These are phyloP conservation scores for Dendrothele bispora DNA, from an alignment of 768 basidiomycete species.

Conservation along the genomic window DNA sequence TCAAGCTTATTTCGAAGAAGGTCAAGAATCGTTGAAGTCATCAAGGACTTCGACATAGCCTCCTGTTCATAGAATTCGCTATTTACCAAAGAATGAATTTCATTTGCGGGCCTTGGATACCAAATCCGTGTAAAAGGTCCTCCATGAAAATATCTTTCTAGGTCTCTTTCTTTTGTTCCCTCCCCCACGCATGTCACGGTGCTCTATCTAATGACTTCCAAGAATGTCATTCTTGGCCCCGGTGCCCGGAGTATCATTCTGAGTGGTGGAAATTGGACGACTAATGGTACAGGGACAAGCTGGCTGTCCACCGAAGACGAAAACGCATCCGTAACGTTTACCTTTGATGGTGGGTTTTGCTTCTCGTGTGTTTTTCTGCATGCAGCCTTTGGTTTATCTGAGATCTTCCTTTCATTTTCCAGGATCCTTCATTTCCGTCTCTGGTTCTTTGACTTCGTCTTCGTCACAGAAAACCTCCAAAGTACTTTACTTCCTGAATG, in stretches of 20 bases:
- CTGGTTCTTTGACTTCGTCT: conserved; percentile 6
- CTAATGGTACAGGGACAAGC: not conserved
- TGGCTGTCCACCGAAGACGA: conserved; percentile 11
- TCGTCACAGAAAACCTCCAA: not conserved
- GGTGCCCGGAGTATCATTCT: not conserved
- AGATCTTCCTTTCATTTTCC: not conserved
- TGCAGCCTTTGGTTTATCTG: not conserved
- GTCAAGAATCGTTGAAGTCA: too few species aligned
- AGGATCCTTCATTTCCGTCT: conserved; percentile 16
- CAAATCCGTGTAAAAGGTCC: too few species aligned
- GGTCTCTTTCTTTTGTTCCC: not conserved
- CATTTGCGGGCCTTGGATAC: too few species aligned
- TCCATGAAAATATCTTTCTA: too few species aligned
- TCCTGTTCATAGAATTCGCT: too few species aligned
- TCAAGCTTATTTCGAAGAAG: too few species aligned
- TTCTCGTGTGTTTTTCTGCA: not conserved
- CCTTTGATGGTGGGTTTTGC: conserved; percentile 16
- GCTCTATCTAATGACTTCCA: not conserved
- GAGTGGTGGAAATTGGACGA: not conserved
- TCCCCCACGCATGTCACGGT: not conserved
- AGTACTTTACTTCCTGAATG: conserved; percentile 16
- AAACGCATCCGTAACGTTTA: conserved; percentile 19
- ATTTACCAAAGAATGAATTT: too few species aligned
- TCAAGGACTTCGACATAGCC: too few species aligned
- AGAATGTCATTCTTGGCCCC: not conserved